phyloP scores from a whole-genome alignment of 352 stramenopile genomes.

The Globisporangium abappressorium region DNA sequence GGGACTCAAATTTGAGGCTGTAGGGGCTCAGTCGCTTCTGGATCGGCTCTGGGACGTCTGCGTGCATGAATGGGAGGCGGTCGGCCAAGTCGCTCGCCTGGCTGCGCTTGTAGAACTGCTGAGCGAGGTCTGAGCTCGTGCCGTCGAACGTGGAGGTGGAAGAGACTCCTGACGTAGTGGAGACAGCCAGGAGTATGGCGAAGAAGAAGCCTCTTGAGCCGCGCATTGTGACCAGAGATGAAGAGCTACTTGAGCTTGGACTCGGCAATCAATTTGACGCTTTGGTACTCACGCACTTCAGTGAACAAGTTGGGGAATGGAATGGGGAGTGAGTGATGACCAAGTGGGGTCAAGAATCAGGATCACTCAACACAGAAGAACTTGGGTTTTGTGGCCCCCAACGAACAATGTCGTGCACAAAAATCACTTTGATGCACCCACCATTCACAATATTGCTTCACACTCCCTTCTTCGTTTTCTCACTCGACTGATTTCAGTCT shows the following conservation, averaged over 20 bases:
- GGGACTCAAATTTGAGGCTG: constrained; percentile 19
- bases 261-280: not conserved
- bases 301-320: not conserved
- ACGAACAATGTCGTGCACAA: no score
- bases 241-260: not conserved
- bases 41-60: not conserved
- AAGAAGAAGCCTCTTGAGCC: not conserved
- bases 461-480: no score
- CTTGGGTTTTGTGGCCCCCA: no score
- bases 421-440: no score
- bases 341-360: no score
- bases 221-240: not conserved
- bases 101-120: constrained; percentile 18
- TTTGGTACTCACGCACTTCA: not conserved
- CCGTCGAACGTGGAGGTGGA: constrained; percentile 3
- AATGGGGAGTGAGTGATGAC: no score
- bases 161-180: no score
- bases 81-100: not conserved
- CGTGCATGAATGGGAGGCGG: not conserved
- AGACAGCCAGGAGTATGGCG: no score
- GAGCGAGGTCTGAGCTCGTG: constrained; percentile 17
- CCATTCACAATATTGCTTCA: no score
- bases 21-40: constrained; percentile 18
- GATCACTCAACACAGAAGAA: no score
- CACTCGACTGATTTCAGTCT: no score